Evolutionary conservation across 352 stramenopile genomes (phyloP), one percentile per base, ranked within the genome.

Genomic region (Phytophthora rubi): DNA sequence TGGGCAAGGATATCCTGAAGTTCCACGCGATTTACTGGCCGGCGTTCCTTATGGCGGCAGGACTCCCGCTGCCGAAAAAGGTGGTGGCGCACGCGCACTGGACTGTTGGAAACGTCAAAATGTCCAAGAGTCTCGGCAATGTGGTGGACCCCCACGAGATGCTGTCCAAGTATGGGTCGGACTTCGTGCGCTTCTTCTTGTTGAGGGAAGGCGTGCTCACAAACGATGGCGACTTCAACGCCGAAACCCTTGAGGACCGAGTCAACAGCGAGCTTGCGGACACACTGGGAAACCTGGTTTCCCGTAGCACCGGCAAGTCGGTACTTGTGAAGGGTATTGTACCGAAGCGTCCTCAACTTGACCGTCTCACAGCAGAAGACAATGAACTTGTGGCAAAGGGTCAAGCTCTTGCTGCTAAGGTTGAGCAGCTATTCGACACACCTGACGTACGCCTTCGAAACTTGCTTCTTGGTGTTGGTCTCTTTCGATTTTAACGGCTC

Each of bases 1-100:
- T 99, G 75, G 98, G 97, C 52, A 99, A 99, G 77, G 98, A 99
- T 80, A 99, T 99, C 79, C 68, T 99, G 56, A 94, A 98, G 61
- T 99, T 99, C 75, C 98, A 99, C 77, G 89, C 97, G 3, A 97
- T 99, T 49, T 99, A 99, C 83, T 99, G 97, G 97, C 98, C 98
- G 5, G 97, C 97, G 9, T 98, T 99, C 65, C 79, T 99, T 0
- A 93, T 99, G 86, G 96, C 96, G 16, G 88, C 86, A 16, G 90
- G 90, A 8, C 75, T 99, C 9, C 90, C 94, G 16, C 73, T 98
- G 28, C 98, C 98, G 3, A 96, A 97, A 66, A 87, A 90, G 42
- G 88, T 99, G 28, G 97, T 99, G 70, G 97, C 97, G 12, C 98
- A 99, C 76, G 97, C 95, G 9, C 98, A 99, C 87, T 99, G 97